phyloP scores from a whole-genome alignment of 805 yeast genomes.

The Pichia manshurica region DNA sequence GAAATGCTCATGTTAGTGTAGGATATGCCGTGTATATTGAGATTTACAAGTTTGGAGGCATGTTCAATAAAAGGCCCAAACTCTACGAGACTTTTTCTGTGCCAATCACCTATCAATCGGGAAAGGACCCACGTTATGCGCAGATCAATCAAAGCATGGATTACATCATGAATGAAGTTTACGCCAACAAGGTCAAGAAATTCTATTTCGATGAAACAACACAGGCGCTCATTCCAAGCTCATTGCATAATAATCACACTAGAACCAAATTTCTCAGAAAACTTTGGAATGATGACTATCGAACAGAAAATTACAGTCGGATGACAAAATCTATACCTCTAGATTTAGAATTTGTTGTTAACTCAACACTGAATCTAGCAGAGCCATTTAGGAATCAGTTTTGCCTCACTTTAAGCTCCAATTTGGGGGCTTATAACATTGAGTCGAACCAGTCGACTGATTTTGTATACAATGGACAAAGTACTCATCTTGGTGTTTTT shows the following conservation, averaged over 20 bases:
- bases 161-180: background rate
- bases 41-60: slow-evolving; percentile 5
- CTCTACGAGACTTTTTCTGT: background rate
- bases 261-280: slow-evolving; percentile 2
- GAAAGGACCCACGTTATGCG: background rate
- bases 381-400: slow-evolving; percentile 3
- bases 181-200: slow-evolving; percentile 6
- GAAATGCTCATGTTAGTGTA: slow-evolving; percentile 3
- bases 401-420: background rate
- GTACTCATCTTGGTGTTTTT: slow-evolving; percentile 8
- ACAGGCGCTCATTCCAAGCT: slow-evolving; percentile 7
- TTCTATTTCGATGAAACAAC: slow-evolving; percentile 6
- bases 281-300: slow-evolving; percentile 7
- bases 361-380: background rate
- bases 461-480: slow-evolving; percentile 9
- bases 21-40: slow-evolving; percentile 5
- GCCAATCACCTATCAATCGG: slow-evolving; percentile 9
- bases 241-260: background rate
- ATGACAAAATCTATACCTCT: slow-evolving; percentile 7
- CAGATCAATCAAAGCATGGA: background rate
- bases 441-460: slow-evolving; percentile 4
- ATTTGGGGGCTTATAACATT: slow-evolving; percentile 1
- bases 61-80: background rate
- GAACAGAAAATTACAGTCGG: background rate
- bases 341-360: background rate